Evolutionary conservation across 306 rosid species (phyloP), one percentile per base, ranked within the genome.

Genomic region (Datisca glomerata): DNA sequence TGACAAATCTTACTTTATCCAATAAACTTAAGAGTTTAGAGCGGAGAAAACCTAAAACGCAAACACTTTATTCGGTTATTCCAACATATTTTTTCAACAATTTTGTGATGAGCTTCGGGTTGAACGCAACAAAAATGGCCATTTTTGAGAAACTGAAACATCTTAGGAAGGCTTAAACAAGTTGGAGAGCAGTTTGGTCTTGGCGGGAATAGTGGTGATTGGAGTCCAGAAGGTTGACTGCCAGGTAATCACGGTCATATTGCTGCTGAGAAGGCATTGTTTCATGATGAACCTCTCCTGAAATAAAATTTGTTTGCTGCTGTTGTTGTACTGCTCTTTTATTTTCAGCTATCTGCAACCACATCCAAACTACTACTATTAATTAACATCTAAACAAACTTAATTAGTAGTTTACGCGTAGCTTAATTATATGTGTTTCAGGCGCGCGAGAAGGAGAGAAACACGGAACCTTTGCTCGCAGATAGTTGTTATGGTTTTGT

Each of bases 401-500:
- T n/a, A 6, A 17, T 15, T 8, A 40, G 18, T 1, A 5, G 1
- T 4, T 18, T 40, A 5, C 4, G 19, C 8, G 14, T 39, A 5
- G 4, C 17, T 12, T 14, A n/a, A n/a, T n/a, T n/a, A n/a, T n/a
- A n/a, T 17, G 9, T 9, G 14, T 33, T 18, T 10, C 14, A 28
- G 14, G 12, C n/a, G 38, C 18, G 2, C 6, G 9, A 31, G 37
- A 16, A 18, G 29, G 31, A 14, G 21, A 43, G 23, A 40, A 31
- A 64, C 16, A 24, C 14, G 38, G 57, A 47, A 76, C 97, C 93
- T 79, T 82, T 55, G 85, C 83, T 67, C 97, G 69, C 35, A 87
- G 78, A 65, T 81, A 72, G 71, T 79, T 94, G 59, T 87, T 87
- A 43, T 60, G 74, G 56, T 72, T 87, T 65, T 87, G 93, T 78